Base-by-base conservation (phyloP, 208 protist species). In the Crithidia mellificae region DNA sequence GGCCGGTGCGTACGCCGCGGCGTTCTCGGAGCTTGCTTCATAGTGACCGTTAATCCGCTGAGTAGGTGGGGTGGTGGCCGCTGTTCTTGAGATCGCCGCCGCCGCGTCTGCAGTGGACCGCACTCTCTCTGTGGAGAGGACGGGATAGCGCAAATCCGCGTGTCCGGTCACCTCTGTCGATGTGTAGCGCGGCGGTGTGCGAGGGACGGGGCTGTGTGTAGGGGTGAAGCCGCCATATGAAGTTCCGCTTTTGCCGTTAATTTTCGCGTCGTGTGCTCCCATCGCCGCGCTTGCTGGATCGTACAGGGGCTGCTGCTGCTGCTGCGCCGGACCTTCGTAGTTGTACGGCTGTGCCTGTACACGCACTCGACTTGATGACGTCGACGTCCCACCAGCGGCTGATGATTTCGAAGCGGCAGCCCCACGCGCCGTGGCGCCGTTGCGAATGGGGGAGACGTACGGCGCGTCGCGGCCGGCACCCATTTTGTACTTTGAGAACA, bases 151-250 rank as follows among this genome's bases (percentile, higher is more conserved):
- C 32, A 49, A 49, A 29, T 65, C 69, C 0, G 62, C 54, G 29
- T 63, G 41, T 0, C 44, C 36, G 20, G 50, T 25, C 17, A 44
- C 69, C 9, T 27, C n/a, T 20, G 12, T 24, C 17, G 54, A 49
- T 1, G 41, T 11, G 14, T 52, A 50, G n/a, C n/a, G 53, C 29
- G 44, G 44, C 8, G 62, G 62, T 22, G 69, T 75, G 22, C 69
- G 53, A n/a, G 61, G 69, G 11, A 49, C 17, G 20, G 61, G 61
- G 38, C 61, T 68, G 1, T 47, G 41, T 32, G 38, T 27, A 2
- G 12, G 69, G 6, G n/a, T n/a, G n/a, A n/a, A n/a, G n/a, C n/a
- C n/a, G n/a, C n/a, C n/a, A n/a, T n/a, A n/a, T n/a, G n/a, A n/a
- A n/a, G 30, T n/a, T 22, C 50, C 22, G 27, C 34, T 8, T 30